Percentiles rank a stretch among this genome's conserved stretches.
phyloP scores from a whole-genome alignment of 1,284 basidiomycete genomes.

The Trichosporon ovoides region DNA sequence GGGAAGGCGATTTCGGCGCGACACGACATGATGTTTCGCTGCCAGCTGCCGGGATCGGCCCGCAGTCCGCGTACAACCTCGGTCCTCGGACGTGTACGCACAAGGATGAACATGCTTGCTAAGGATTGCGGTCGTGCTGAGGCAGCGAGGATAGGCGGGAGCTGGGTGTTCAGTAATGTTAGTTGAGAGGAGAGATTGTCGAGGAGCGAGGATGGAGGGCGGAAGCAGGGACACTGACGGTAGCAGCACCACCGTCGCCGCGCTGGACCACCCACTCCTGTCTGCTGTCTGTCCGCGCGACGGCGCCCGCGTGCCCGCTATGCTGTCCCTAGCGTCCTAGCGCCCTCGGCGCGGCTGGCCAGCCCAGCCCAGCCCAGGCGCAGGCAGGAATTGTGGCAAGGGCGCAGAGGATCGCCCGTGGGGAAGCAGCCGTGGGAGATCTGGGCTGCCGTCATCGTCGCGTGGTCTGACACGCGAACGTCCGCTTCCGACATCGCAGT shows the following conservation, averaged over 20 bases:
- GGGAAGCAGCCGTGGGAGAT: background rate
- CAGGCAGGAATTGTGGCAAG: background rate
- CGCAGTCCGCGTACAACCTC: background rate
- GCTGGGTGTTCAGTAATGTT: background rate
- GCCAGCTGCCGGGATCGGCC: no score
- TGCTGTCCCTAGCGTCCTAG: no score
- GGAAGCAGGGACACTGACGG: no score
- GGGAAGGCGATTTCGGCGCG: background rate
- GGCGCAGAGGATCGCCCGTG: background rate
- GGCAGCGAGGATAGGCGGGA: background rate
- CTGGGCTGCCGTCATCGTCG: background rate
- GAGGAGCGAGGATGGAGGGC: background rate
- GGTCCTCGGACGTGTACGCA: conserved; percentile 13
- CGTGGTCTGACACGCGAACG: background rate
- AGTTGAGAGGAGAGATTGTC: background rate
- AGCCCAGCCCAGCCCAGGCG: background rate
- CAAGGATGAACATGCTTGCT: conserved; percentile 67
- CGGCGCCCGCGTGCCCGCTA: no score
- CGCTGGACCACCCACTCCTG: no score
- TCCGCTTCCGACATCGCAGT: background rate
- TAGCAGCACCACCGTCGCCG: no score
- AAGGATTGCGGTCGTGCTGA: background rate
- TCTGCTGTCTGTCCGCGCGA: no score
- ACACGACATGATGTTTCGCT: no score
- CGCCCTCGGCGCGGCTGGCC: no score